Conservation (phyloP, 2,329 filamentous ascomycete genomes). For the Colletotrichum caudatum region DNA sequence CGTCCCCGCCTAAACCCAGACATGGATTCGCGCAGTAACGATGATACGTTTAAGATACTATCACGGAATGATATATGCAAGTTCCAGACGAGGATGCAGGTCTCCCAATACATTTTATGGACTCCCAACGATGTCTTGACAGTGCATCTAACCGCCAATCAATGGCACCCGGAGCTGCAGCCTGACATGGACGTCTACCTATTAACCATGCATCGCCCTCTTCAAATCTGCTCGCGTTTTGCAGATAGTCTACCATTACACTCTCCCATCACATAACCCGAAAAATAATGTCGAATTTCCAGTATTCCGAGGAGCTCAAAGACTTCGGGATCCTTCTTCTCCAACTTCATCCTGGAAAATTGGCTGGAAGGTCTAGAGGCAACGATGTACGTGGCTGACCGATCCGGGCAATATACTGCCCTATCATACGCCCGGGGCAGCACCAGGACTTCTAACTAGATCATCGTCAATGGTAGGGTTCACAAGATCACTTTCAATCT, state of each 20-base stretch:
- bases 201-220: neutral
- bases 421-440: constrained; percentile 49
- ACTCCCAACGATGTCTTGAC: neutral
- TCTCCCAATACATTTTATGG: no score
- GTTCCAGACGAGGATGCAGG: neutral
- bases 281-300: constrained; percentile 16
- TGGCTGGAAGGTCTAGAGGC: constrained; percentile 33
- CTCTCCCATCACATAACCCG: neutral
- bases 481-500: constrained; percentile 47
- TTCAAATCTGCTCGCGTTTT: neutral
- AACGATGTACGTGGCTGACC: constrained; percentile 16
- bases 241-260: neutral
- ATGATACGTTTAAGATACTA: no score
- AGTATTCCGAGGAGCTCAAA: constrained; percentile 2
- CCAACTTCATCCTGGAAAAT: constrained; percentile 28
- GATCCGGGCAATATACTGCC: constrained; percentile 42
- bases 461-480: constrained; percentile 44
- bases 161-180: neutral
- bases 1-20: constrained; percentile 6
- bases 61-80: no score
- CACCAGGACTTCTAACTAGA: constrained; percentile 37
- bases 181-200: neutral
- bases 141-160: neutral
- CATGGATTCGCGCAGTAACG: no score
- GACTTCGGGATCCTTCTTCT: constrained; percentile 30